Evolutionary conservation across 108 stramenopile genomes (phyloP), one percentile per base, ranked within the genome.

Genomic region (Epithemia pelagica): DNA sequence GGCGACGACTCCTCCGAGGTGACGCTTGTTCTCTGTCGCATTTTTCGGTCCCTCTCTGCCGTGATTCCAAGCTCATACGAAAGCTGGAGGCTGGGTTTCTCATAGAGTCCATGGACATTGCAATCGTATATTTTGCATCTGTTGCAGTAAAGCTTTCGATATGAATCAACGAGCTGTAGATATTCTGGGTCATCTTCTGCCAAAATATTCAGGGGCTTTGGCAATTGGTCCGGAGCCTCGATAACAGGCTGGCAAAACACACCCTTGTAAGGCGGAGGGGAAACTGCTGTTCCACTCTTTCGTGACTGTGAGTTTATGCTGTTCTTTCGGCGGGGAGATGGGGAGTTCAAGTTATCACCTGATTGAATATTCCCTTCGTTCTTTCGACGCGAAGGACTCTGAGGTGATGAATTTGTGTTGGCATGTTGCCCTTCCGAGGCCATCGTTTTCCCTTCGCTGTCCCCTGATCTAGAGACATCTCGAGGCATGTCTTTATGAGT

Each of bases 91-190:
- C 32, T 37, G 22, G 58, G 58, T 24, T 68, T 68, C 8, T 10
- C 10, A 18, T 32, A 15, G n/a, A 59, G 2, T 28, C 58, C 58
- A 59, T 68, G 67, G 10, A 46, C 21, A 22, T 19, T 30, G 31
- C 67, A 66, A 55, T 30, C 51, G 28, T 66, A 66, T 20, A 28
- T 66, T 18, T 29, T 23, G 53, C 65, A 66, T 28, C 54, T 24
- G 20, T 27, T 27, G 32, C 65, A 66, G 21, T 29, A 66, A 1
- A 66, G 2, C 1, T 24, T 51, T 1, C 65, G 65, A 66, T 54
- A 66, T 2, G 65, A 30, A 32, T 66, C 54, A 24, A 55, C 32
- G n/a, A 27, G 10, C 27, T 66, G 20, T 2, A 55, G 28, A 32
- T 66, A 66, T 19, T 54, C 53, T 2, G 32, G 18, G 23, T 63